These are phyloP conservation scores for Peronosclerospora sorghi DNA, from an alignment of 352 stramenopile species.

Conservation along the genomic window DNA sequence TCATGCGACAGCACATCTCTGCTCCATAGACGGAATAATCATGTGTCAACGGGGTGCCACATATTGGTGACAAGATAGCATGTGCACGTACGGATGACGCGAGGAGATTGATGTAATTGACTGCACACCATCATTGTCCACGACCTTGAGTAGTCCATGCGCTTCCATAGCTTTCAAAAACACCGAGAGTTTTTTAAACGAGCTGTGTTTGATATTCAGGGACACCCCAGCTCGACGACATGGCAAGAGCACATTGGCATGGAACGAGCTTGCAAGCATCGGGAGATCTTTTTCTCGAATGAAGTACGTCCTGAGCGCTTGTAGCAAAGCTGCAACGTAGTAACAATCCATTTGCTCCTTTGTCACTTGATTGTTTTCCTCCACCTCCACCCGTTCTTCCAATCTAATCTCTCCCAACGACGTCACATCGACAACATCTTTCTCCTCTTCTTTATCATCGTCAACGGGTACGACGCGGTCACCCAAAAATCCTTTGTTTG, in stretches of 20 bases:
- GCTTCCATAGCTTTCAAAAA: constrained; percentile 60
- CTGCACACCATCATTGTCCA: constrained; percentile 70
- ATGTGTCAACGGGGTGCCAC: background rate
- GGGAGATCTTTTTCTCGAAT: constrained; percentile 71
- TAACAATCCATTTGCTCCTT: constrained; percentile 68
- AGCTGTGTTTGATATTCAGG: constrained; percentile 68
- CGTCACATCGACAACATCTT: constrained; percentile 17
- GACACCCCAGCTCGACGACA: constrained; percentile 37
- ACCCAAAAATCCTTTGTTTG: constrained; percentile 52
- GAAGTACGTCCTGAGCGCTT: constrained; percentile 36
- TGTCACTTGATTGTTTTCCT: constrained; percentile 21
- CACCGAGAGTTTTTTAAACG: constrained; percentile 72
- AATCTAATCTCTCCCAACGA: constrained; percentile 25
- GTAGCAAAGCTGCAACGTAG: constrained; percentile 49
- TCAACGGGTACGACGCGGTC: constrained; percentile 27
- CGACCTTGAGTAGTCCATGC: constrained; percentile 38
- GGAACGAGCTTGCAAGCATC: constrained; percentile 71
- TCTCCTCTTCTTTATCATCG: constrained; percentile 9
- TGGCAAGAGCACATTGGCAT: constrained; percentile 53
- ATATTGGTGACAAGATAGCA: background rate
- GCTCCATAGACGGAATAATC: constrained; percentile 3
- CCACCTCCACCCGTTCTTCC: constrained; percentile 24
- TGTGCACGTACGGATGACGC: constrained; percentile 56
- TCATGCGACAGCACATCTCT: constrained; percentile 52
- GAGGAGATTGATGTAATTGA: constrained; percentile 53